Evolutionary conservation across 2,329 filamentous ascomycete species (phyloP).

Genomic region (Venturia effusa): DNA sequence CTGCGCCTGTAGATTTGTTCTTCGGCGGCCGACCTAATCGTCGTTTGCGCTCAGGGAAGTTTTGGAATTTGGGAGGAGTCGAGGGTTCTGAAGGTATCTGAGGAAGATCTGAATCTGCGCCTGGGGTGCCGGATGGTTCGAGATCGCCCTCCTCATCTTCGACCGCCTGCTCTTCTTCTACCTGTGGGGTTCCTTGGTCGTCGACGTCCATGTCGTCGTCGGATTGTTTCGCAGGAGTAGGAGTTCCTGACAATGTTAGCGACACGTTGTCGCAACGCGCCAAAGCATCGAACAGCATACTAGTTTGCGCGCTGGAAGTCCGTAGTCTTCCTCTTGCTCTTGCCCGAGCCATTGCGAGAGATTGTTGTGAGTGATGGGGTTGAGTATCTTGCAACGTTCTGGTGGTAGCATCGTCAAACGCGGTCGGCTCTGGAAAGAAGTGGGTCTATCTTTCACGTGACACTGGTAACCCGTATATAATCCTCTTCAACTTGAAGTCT

Average conservation of each 20-base stretch:
- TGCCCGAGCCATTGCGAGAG: constrained; percentile 3
- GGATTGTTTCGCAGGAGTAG: constrained; percentile 8
- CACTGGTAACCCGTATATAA: too few species aligned
- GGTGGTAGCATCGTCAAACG: not conserved
- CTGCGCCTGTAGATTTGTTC: constrained; percentile 72
- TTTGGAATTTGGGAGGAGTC: constrained; percentile 40
- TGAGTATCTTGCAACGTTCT: not conserved
- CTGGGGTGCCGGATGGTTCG: constrained; percentile 32
- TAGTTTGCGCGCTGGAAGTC: not conserved
- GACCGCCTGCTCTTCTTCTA: constrained; percentile 14
- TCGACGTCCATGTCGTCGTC: constrained; percentile 12
- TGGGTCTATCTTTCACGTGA: too few species aligned
- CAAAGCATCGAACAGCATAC: not conserved
- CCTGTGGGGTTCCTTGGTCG: not conserved
- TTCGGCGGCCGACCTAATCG: constrained; percentile 79
- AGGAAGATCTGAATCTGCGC: constrained; percentile 36
- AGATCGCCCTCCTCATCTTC: constrained; percentile 32
- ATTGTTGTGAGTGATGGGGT: not conserved
- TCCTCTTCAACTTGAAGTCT: too few species aligned
- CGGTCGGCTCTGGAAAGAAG: not conserved
- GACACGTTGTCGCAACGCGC: not conserved
- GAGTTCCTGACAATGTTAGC: constrained; percentile 8
- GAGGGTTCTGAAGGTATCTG: constrained; percentile 22
- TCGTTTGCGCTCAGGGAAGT: constrained; percentile 54
- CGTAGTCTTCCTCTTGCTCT: constrained; percentile 7